Conservation (phyloP, 129 eudicot genomes). For the Flaveria brownii region DNA sequence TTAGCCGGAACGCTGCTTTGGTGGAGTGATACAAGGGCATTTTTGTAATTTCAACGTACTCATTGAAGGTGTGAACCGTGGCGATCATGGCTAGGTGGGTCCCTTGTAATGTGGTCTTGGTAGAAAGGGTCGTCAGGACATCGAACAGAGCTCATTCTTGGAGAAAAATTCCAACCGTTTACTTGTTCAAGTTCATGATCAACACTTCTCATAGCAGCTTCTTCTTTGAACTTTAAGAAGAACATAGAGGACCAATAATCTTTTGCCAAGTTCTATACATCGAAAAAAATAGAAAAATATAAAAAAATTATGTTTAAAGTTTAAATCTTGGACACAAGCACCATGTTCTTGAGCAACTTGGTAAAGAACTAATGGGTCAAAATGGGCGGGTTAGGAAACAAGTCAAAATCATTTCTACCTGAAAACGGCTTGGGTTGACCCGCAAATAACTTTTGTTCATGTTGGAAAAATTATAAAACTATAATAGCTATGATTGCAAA, state of each 20-base stretch:
- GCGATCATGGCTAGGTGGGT: constrained; percentile 21
- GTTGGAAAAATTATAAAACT: not conserved
- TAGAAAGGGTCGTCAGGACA: constrained; percentile 85
- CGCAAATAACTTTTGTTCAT: not conserved
- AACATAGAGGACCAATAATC: constrained; percentile 84
- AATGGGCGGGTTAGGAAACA: not conserved
- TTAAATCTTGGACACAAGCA: not conserved
- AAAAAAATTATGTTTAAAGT: not conserved
- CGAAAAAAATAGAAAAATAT: not conserved
- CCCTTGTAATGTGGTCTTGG: constrained; percentile 55
- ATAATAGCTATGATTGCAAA: not conserved
- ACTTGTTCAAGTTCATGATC: constrained; percentile 59
- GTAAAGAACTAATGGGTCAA: not conserved
- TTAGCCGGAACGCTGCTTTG: not conserved
- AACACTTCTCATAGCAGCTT: constrained; percentile 43
- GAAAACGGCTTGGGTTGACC: not conserved
- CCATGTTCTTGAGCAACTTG: not conserved
- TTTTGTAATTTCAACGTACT: constrained; percentile 9
- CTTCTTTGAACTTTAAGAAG: constrained; percentile 73
- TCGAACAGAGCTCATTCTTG: constrained; percentile 72
- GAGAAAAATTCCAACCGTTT: constrained; percentile 63
- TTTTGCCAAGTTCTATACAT: constrained; percentile 67
- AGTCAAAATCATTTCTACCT: not conserved
- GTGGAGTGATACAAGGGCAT: constrained; percentile 19
- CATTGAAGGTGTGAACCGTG: constrained; percentile 26